Percentiles rank a stretch among this genome's conserved stretches.
phyloP scores from a whole-genome alignment of 2,329 filamentous ascomycete species.

The Botrytis fragariae region DNA sequence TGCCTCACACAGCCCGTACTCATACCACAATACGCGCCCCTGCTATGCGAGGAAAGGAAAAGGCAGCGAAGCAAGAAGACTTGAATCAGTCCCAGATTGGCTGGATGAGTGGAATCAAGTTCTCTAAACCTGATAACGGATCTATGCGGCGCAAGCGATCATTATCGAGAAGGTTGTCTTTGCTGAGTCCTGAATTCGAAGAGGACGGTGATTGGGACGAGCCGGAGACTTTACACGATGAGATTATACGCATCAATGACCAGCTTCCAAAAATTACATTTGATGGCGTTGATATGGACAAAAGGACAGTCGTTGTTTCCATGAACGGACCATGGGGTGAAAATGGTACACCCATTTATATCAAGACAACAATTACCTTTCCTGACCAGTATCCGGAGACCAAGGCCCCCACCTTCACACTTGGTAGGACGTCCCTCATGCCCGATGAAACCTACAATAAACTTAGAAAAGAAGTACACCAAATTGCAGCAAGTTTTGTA shows the following conservation, averaged over 20 bases:
- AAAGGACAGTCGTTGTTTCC: conserved; percentile 56
- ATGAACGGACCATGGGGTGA: conserved; percentile 64
- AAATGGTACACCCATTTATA: conserved; percentile 55
- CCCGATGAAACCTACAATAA: conserved; percentile 52
- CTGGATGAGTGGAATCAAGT: conserved; percentile 68
- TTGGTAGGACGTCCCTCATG: conserved; percentile 64
- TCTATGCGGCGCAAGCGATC: conserved; percentile 27
- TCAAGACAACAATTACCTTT: conserved; percentile 60
- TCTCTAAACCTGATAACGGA: conserved; percentile 44
- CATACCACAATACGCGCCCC: conserved; percentile 33
- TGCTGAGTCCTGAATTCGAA: conserved; percentile 37
- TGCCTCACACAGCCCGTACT: conserved; percentile 37
- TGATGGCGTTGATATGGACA: conserved; percentile 64
- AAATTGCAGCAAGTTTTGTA: conserved; percentile 55
- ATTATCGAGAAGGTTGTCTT: conserved; percentile 34
- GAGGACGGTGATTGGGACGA: conserved; percentile 53
- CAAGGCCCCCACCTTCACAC: conserved; percentile 56
- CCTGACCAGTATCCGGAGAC: conserved; percentile 57
- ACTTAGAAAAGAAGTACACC: conserved; percentile 54
- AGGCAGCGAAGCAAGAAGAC: conserved; percentile 36
- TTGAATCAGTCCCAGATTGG: conserved; percentile 57
- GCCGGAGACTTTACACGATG: conserved; percentile 59
- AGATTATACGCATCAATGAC: conserved; percentile 60
- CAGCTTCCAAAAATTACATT: conserved; percentile 63
- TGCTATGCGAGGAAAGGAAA: conserved; percentile 38